phyloP scores from a whole-genome alignment of 2,329 filamentous ascomycete species.

The Fusarium tjaetaba region DNA sequence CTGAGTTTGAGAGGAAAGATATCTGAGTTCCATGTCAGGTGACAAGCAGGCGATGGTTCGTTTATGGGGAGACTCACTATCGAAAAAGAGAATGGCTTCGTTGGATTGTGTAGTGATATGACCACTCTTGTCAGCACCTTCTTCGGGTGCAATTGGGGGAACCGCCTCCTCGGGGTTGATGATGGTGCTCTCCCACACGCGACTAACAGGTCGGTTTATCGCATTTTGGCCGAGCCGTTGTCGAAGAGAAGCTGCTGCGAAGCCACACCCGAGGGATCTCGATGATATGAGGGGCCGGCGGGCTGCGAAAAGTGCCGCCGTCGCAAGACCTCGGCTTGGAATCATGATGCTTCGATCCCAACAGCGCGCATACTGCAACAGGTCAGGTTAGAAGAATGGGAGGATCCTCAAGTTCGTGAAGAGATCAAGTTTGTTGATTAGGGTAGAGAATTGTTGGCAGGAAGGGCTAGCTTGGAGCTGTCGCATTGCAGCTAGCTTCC shows the following conservation, averaged over 20 bases:
- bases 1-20: slow-evolving; percentile 83
- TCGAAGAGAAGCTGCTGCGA: slow-evolving; percentile 24
- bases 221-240: slow-evolving; percentile 5
- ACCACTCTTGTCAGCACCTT: slow-evolving; percentile 74
- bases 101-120: slow-evolving; percentile 82
- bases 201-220: slow-evolving; percentile 8
- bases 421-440: neutral
- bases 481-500: slow-evolving; percentile 14
- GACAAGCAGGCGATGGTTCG: neutral
- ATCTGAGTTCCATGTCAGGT: slow-evolving; percentile 59
- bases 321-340: slow-evolving; percentile 39
- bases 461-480: slow-evolving; percentile 9
- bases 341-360: slow-evolving; percentile 42
- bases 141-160: slow-evolving; percentile 25
- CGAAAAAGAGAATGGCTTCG: slow-evolving; percentile 89
- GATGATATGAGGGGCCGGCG: slow-evolving; percentile 33
- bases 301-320: slow-evolving; percentile 37
- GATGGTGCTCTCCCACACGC: slow-evolving; percentile 42
- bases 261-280: slow-evolving; percentile 11
- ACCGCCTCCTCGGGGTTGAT: slow-evolving; percentile 21
- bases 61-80: slow-evolving; percentile 67
- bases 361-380: slow-evolving; percentile 17
- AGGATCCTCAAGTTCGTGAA: neutral
- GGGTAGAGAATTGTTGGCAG: neutral
- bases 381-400: neutral